A percentile compares a stretch with the other conserved stretches of the same genome.
Conservation (phyloP, 371 early-diverging fungal species). For the Mortierella sp. region DNA sequence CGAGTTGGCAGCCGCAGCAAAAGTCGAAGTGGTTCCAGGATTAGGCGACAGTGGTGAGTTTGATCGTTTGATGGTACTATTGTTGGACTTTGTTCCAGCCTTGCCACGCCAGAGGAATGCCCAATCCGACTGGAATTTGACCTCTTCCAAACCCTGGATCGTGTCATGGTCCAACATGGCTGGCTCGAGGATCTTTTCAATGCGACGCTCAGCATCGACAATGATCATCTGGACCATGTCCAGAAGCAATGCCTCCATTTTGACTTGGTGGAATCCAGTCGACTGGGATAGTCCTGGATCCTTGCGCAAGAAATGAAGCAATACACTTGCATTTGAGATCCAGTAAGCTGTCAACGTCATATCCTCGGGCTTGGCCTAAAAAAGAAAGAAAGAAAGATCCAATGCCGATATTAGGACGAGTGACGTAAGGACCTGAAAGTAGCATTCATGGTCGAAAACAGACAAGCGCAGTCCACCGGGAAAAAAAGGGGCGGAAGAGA, state of each 20-base stretch:
- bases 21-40: not conserved
- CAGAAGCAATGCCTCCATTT: constrained; percentile 71
- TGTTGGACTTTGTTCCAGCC: constrained; percentile 19
- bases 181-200: constrained; percentile 67
- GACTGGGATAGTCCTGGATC: constrained; percentile 71
- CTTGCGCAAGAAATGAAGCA: constrained; percentile 79
- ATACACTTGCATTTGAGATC: constrained; percentile 78
- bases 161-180: constrained; percentile 76
- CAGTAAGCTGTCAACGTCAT: constrained; percentile 72
- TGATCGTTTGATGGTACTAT: not conserved
- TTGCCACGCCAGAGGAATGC: constrained; percentile 54
- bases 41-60: not conserved
- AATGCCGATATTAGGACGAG: too few relatives aligned
- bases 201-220: constrained; percentile 58
- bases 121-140: constrained; percentile 68
- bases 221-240: constrained; percentile 73
- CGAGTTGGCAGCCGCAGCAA: not conserved
- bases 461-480: too few relatives aligned
- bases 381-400: too few relatives aligned
- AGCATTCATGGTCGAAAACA: too few relatives aligned
- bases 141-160: constrained; percentile 69
- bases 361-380: constrained; percentile 50
- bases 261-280: constrained; percentile 68
- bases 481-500: not conserved
- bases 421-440: too few relatives aligned